phyloP scores from a whole-genome alignment of 2,329 filamentous ascomycete species.

The Dothiorella sarmentorum region DNA sequence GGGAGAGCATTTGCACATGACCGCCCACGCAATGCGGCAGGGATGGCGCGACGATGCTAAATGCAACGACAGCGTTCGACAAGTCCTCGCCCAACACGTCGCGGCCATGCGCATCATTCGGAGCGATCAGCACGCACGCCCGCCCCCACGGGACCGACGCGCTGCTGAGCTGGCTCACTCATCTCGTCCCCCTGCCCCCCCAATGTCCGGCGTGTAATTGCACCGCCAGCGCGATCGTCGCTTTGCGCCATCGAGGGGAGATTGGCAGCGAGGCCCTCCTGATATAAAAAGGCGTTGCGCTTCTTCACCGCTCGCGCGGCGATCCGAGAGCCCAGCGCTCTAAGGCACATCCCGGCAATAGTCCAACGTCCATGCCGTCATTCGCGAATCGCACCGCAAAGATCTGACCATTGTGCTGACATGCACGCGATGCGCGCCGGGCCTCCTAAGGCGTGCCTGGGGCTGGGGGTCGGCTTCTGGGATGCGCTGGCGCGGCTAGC shows the following conservation, averaged over 20 bases:
- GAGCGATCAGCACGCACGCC: slow-evolving; percentile 13
- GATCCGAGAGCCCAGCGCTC: slow-evolving; percentile 1
- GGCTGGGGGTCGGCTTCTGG: too few species aligned
- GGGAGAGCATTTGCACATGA: slow-evolving; percentile 23
- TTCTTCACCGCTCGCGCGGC: slow-evolving; percentile 15
- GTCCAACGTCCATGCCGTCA: slow-evolving; percentile 15
- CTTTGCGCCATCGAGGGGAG: slow-evolving; percentile 13
- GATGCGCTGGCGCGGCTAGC: slow-evolving; percentile 9
- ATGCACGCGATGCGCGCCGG: slow-evolving; percentile 14
- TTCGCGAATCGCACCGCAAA: slow-evolving; percentile 9
- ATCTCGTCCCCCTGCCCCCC: not conserved
- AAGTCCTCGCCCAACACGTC: slow-evolving; percentile 18
- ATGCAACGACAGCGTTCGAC: slow-evolving; percentile 18
- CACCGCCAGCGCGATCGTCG: slow-evolving; percentile 2
- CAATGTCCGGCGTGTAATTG: slow-evolving; percentile 8
- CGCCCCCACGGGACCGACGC: slow-evolving; percentile 10
- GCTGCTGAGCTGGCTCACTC: slow-evolving; percentile 2
- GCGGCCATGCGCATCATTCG: slow-evolving; percentile 18
- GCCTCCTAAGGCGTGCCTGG: not conserved
- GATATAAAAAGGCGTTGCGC: slow-evolving; percentile 6
- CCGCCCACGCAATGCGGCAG: slow-evolving; percentile 26
- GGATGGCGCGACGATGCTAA: slow-evolving; percentile 20
- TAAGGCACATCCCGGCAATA: too few species aligned
- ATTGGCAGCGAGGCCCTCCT: slow-evolving; percentile 15
- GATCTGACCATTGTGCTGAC: slow-evolving; percentile 7